Evolutionary conservation across 1,139 yeast species (phyloP).

Genomic region (Zhuliangozyma blackwelliae): DNA sequence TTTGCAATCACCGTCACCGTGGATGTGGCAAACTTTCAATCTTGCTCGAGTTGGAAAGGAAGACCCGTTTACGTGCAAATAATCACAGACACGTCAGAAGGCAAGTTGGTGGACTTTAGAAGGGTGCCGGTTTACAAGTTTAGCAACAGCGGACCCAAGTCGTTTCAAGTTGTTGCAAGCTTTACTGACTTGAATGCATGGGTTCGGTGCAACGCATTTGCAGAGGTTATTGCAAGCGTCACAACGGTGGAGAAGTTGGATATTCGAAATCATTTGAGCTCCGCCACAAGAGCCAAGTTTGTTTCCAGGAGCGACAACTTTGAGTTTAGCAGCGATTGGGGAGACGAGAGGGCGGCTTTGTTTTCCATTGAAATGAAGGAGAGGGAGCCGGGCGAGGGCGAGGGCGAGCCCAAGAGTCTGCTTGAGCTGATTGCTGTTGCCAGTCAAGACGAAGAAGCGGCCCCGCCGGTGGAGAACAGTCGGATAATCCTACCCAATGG

Average conservation of each 20-base stretch:
- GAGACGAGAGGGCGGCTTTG: no score
- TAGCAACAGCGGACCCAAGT: slow-evolving; percentile 13
- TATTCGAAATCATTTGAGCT: slow-evolving; percentile 10
- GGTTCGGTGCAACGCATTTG: slow-evolving; percentile 21
- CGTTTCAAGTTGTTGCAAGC: slow-evolving; percentile 18
- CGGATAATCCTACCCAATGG: slow-evolving; percentile 15
- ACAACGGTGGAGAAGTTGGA: not conserved
- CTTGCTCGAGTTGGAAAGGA: slow-evolving; percentile 26
- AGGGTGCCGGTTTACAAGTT: slow-evolving; percentile 27
- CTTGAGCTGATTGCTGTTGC: no score
- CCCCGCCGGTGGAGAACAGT: no score
- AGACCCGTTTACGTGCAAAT: slow-evolving; percentile 11
- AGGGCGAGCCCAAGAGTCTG: no score
- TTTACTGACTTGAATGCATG: slow-evolving; percentile 13
- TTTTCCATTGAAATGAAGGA: no score
- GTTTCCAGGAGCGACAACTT: slow-evolving; percentile 26
- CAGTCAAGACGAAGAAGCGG: no score
- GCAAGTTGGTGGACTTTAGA: slow-evolving; percentile 34
- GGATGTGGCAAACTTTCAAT: slow-evolving; percentile 12
- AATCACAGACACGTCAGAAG: slow-evolving; percentile 13
- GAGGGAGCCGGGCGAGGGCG: no score
- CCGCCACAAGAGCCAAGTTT: slow-evolving; percentile 29
- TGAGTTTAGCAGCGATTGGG: no score
- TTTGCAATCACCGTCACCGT: slow-evolving; percentile 16
- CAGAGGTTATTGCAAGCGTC: slow-evolving; percentile 37